Evolutionary conservation across 495 filamentous ascomycete species (phyloP).

Genomic region (Neurospora sp.): DNA sequence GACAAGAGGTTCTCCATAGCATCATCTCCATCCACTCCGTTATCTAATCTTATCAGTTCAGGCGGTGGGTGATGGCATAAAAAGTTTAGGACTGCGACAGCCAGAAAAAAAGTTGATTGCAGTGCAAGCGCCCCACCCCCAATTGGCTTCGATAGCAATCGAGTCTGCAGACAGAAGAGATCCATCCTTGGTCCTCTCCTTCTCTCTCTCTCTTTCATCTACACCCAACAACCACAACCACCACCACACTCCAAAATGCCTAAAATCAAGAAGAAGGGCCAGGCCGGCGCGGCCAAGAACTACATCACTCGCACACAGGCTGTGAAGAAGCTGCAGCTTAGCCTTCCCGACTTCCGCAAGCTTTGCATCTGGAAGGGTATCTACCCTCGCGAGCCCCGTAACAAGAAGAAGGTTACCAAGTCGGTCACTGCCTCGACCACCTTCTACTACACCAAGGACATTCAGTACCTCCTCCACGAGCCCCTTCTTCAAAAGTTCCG

Average conservation of each 20-base stretch:
- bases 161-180: not conserved
- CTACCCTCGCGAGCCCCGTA: slow-evolving; percentile 91
- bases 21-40: not conserved
- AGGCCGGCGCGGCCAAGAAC: slow-evolving; percentile 90
- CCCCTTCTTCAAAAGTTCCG: slow-evolving; percentile 92
- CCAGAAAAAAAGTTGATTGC: not conserved
- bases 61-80: slow-evolving; percentile 20
- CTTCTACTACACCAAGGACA: slow-evolving; percentile 98
- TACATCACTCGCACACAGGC: slow-evolving; percentile 95
- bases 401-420: slow-evolving; percentile 93
- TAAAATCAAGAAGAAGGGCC: slow-evolving; percentile 91
- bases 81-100: slow-evolving; percentile 12
- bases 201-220: slow-evolving; percentile 5
- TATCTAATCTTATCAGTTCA: slow-evolving; percentile 3
- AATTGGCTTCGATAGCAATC: not conserved
- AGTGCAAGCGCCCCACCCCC: not conserved
- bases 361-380: slow-evolving; percentile 99
- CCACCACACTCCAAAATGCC: slow-evolving; percentile 46
- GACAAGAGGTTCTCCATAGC: not conserved
- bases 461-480: slow-evolving; percentile 95
- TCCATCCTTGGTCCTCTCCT: slow-evolving; percentile 5
- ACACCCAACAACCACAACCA: not conserved
- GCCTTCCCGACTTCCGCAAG: slow-evolving; percentile 90
- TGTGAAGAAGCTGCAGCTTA: slow-evolving; percentile 94
- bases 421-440: slow-evolving; percentile 81